A percentile compares a stretch with the other conserved stretches of the same genome.
These are phyloP conservation scores for Cyberlindnera bimundalis DNA, from an alignment of 805 yeast genomes.

Conservation along the genomic window DNA sequence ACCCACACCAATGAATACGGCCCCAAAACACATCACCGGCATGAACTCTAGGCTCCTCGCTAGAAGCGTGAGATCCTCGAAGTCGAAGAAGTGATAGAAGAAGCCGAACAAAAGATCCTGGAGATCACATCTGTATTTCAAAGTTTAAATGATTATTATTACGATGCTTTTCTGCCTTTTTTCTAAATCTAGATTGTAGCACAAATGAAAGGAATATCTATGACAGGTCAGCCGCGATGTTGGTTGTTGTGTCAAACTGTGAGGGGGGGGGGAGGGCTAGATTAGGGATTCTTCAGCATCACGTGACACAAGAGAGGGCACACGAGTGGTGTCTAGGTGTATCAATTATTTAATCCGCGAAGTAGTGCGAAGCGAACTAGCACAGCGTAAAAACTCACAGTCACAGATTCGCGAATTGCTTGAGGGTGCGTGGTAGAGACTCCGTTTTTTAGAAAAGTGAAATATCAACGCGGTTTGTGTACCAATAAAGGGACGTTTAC, in stretches of 20 bases:
- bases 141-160: too few relatives aligned
- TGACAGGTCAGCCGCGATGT: too few relatives aligned
- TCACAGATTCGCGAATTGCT: background rate
- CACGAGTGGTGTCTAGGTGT: background rate
- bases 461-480: constrained; percentile 17
- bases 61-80: constrained; percentile 36
- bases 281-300: too few relatives aligned
- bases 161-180: too few relatives aligned
- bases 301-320: background rate
- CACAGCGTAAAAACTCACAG: background rate
- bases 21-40: constrained; percentile 41
- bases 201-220: too few relatives aligned
- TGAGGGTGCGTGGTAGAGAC: constrained; percentile 12
- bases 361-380: too few relatives aligned
- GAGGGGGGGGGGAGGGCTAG: too few relatives aligned
- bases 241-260: background rate
- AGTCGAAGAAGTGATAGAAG: constrained; percentile 13
- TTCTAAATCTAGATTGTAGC: too few relatives aligned
- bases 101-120: constrained; percentile 18
- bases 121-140: too few relatives aligned
- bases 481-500: background rate
- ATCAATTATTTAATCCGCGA: too few relatives aligned
- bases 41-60: constrained; percentile 62
- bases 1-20: background rate
- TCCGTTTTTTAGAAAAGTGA: constrained; percentile 26